Evolutionary conservation across 495 filamentous ascomycete genomes (phyloP).

Genomic region (Paragyromitra xinjiangensis): DNA sequence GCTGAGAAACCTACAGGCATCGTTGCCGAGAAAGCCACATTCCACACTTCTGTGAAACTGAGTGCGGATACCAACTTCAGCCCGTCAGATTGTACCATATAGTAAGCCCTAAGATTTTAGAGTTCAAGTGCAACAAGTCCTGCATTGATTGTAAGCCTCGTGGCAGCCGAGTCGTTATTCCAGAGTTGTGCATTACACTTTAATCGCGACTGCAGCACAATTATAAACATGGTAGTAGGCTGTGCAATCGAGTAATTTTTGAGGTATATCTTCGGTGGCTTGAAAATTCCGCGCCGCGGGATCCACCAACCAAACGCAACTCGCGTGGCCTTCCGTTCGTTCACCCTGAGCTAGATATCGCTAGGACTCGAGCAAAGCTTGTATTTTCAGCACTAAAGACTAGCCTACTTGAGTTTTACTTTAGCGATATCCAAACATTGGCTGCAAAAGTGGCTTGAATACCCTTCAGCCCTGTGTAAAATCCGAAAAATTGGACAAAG

Average conservation of each 20-base stretch:
- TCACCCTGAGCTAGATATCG: background rate
- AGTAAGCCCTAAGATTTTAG: slow-evolving; percentile 4
- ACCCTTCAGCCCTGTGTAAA: slow-evolving; percentile 1
- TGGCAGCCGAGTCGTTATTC: background rate
- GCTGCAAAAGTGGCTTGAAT: slow-evolving; percentile 13
- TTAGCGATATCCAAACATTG: slow-evolving; percentile 15
- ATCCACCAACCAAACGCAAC: slow-evolving; percentile 1
- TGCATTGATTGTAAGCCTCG: background rate
- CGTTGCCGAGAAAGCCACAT: slow-evolving; percentile 14
- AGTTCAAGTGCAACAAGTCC: background rate
- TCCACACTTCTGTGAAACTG: slow-evolving; percentile 16
- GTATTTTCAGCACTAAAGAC: slow-evolving; percentile 9
- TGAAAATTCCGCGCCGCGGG: background rate
- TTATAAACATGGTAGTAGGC: background rate
- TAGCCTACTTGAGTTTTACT: slow-evolving; percentile 16
- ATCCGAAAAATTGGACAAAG: background rate
- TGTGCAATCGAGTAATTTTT: slow-evolving; percentile 2
- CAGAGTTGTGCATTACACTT: background rate
- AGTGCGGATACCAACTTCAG: background rate
- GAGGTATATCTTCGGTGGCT: slow-evolving; percentile 6
- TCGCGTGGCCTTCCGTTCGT: slow-evolving; percentile 13
- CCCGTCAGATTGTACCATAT: background rate
- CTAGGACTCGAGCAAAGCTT: slow-evolving; percentile 32
- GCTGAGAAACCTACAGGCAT: background rate
- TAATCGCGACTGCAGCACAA: slow-evolving; percentile 1